Evolutionary conservation across 2,329 filamentous ascomycete species (phyloP).

Genomic region (Fusarium hostae): DNA sequence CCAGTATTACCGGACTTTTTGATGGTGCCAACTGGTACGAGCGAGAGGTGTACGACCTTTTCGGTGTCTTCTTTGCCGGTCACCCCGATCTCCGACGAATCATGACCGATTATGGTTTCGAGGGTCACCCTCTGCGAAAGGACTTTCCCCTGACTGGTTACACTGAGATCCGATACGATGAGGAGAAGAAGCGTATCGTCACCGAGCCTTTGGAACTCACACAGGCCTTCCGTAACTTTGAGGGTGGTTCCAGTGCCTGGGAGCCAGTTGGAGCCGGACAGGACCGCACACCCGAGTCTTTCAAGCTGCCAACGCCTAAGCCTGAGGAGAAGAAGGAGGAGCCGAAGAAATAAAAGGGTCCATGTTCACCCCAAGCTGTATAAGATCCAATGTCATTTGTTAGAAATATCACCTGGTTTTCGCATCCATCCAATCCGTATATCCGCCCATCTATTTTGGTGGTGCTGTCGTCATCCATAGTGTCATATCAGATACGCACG

Average conservation of each 20-base stretch:
- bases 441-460: constrained; percentile 8
- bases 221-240: constrained; percentile 98
- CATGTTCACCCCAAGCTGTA: constrained; percentile 43
- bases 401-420: constrained; percentile 47
- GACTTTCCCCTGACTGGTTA: constrained; percentile 98
- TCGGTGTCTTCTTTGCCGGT: constrained; percentile 94
- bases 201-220: constrained; percentile 97
- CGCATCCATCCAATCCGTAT: constrained; percentile 18
- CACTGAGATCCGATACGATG: constrained; percentile 97
- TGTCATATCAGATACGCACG: constrained; percentile 16
- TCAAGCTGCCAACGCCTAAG: constrained; percentile 95
- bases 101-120: constrained; percentile 99
- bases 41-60: constrained; percentile 96
- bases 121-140: constrained; percentile 96
- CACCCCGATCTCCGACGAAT: constrained; percentile 97
- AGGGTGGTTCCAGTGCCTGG: constrained; percentile 82
- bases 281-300: constrained; percentile 83
- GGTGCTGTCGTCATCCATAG: constrained; percentile 15
- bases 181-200: constrained; percentile 99
- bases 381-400: constrained; percentile 46
- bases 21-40: constrained; percentile 99
- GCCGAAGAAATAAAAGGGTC: constrained; percentile 81
- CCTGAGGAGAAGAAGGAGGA: constrained; percentile 92
- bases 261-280: constrained; percentile 75
- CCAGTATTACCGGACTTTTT: constrained; percentile 85